Percentiles rank a stretch among this genome's conserved stretches.
These are phyloP conservation scores for Coniochaeta hoffmannii DNA, from an alignment of 2,329 filamentous ascomycete genomes.

Conservation along the genomic window DNA sequence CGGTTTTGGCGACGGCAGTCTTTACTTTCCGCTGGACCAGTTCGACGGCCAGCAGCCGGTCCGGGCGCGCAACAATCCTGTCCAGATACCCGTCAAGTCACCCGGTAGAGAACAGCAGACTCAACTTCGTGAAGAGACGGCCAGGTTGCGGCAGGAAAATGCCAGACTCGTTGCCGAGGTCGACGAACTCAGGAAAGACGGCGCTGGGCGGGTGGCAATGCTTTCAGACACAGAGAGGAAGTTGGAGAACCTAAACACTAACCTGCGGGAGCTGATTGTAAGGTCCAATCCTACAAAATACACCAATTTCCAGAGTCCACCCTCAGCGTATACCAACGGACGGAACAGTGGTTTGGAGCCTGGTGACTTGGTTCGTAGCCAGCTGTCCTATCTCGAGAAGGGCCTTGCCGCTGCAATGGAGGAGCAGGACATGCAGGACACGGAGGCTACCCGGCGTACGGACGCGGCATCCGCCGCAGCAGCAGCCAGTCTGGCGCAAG, in stretches of 20 bases:
- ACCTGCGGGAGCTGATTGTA: conserved; percentile 60
- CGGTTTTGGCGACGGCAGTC: conserved; percentile 69
- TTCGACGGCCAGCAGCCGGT: conserved; percentile 37
- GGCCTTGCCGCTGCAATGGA: conserved; percentile 53
- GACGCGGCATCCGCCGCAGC: conserved; percentile 15
- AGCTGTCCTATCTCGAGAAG: conserved; percentile 66
- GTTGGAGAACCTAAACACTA: conserved; percentile 60
- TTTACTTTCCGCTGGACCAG: conserved; percentile 64
- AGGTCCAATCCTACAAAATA: conserved; percentile 52
- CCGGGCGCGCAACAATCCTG: conserved; percentile 31
- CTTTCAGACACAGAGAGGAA: conserved; percentile 57
- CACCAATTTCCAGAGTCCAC: conserved; percentile 34
- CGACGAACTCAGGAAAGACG: conserved; percentile 26
- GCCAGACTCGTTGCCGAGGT: conserved; percentile 23
- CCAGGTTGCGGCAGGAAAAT: conserved; percentile 21
- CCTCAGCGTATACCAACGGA: conserved; percentile 11
- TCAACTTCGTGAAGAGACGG: conserved; percentile 20
- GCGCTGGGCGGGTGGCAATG: conserved; percentile 34
- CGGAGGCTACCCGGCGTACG: conserved; percentile 14
- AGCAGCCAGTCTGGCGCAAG: conserved; percentile 25
- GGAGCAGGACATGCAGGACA: conserved; percentile 39
- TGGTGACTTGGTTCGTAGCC: conserved; percentile 40
- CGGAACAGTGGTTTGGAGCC: conserved; percentile 29
- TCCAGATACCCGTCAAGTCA: conserved; percentile 54
- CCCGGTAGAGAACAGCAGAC: conserved; percentile 46